Percentiles rank a stretch among this genome's conserved stretches.
Evolutionary conservation across 495 filamentous ascomycete species (phyloP).

Genomic region (Penicillium lividum): DNA sequence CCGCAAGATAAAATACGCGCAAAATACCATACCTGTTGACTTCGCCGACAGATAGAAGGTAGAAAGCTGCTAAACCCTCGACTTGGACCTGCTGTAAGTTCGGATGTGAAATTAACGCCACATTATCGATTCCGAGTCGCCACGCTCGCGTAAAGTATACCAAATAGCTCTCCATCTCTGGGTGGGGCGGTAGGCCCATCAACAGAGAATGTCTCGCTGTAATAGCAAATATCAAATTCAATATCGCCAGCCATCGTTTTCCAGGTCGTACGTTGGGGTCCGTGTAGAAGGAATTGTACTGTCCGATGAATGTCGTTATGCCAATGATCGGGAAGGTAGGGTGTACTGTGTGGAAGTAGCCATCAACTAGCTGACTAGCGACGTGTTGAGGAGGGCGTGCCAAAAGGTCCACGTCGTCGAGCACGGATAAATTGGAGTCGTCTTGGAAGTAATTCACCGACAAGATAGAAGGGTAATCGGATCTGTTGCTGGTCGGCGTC

Average conservation of each 20-base stretch:
- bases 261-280: constrained; percentile 38
- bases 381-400: constrained; percentile 50
- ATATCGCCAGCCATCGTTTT: constrained; percentile 56
- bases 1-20: background rate
- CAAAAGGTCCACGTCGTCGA: constrained; percentile 47
- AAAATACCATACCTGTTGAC: constrained; percentile 52
- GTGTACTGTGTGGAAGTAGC: constrained; percentile 60
- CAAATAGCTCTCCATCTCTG: constrained; percentile 46
- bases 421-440: constrained; percentile 45
- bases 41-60: constrained; percentile 58
- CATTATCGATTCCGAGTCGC: constrained; percentile 50
- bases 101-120: constrained; percentile 52
- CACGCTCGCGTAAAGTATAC: constrained; percentile 61
- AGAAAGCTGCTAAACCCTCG: constrained; percentile 60
- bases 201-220: constrained; percentile 51
- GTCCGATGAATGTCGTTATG: constrained; percentile 41
- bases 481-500: constrained; percentile 17
- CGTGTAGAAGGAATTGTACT: constrained; percentile 43
- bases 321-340: constrained; percentile 60
- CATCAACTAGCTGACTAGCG: constrained; percentile 54
- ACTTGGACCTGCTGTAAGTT: no score
- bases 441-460: constrained; percentile 59
- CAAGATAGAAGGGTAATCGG: constrained; percentile 33
- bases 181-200: constrained; percentile 34
- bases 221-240: constrained; percentile 70